These are phyloP conservation scores for Rhinocladiella mackenziei DNA, from an alignment of 2,329 filamentous ascomycete genomes.

Conservation along the genomic window DNA sequence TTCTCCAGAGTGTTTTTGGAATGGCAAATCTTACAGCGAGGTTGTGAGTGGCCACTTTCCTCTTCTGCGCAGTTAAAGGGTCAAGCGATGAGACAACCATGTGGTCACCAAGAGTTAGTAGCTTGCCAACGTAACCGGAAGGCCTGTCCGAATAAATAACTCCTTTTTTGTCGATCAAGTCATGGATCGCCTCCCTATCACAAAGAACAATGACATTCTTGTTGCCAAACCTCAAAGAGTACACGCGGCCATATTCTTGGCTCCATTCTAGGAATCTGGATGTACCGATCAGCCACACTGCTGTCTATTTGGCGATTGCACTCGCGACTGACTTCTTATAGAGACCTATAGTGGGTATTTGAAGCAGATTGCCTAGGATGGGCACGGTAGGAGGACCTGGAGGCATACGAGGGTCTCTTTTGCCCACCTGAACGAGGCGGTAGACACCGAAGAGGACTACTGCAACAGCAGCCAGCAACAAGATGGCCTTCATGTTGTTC, in stretches of 20 bases:
- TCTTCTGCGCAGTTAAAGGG: constrained; percentile 1
- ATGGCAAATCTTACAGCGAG: constrained; percentile 6
- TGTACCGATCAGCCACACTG: too few species aligned
- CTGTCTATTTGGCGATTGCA: too few species aligned
- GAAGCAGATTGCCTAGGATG: constrained; percentile 48
- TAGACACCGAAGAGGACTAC: constrained; percentile 4
- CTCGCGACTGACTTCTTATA: constrained; percentile 21
- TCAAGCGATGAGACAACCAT: constrained; percentile 6
- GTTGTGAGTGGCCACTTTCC: constrained; percentile 9
- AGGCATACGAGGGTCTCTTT: constrained; percentile 7
- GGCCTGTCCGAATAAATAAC: constrained; percentile 44
- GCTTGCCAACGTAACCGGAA: constrained; percentile 6
- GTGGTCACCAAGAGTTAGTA: constrained; percentile 11
- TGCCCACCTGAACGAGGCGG: constrained; percentile 6
- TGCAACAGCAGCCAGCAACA: not conserved
- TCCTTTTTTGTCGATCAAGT: constrained; percentile 45
- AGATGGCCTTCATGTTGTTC: too few species aligned
- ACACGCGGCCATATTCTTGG: constrained; percentile 41
- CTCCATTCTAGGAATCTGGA: constrained; percentile 47
- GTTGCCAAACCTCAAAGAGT: constrained; percentile 40
- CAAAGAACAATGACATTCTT: constrained; percentile 41
- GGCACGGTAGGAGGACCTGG: constrained; percentile 41
- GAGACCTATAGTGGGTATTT: constrained; percentile 35
- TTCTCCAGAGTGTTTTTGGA: not conserved
- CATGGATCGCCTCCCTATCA: constrained; percentile 38